Evolutionary conservation across 306 rosid species (phyloP).

Genomic region (Sechiopsis laciniata): DNA sequence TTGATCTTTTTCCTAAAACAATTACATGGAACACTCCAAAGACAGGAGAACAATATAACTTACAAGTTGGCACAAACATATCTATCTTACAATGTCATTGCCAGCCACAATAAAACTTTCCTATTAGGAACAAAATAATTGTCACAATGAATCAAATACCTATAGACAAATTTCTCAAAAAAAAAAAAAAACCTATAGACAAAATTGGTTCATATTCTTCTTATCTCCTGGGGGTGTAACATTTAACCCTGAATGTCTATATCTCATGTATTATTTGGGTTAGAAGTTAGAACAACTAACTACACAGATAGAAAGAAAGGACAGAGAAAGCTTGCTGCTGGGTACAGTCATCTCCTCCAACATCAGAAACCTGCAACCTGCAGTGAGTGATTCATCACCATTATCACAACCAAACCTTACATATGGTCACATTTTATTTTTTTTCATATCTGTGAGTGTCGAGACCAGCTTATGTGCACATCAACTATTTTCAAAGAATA

Average conservation of each 20-base stretch:
- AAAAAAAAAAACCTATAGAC: conserved; percentile 1
- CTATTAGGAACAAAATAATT: not conserved
- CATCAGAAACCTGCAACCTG: conserved; percentile 12
- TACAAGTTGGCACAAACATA: no score
- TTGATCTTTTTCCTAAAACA: no score
- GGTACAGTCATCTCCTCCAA: conserved; percentile 1
- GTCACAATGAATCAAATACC: conserved; percentile 18
- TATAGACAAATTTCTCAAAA: not conserved
- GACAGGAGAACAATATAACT: not conserved
- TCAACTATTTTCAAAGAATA: no score
- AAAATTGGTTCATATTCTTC: not conserved
- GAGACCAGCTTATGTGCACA: no score
- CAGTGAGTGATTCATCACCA: not conserved
- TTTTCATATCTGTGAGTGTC: no score
- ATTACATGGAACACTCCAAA: no score
- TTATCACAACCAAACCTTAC: no score
- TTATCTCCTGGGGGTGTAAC: no score
- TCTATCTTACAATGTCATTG: no score
- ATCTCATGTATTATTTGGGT: no score
- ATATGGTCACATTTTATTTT: no score
- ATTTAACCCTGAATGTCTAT: not conserved
- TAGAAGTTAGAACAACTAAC: not conserved
- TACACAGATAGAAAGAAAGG: not conserved
- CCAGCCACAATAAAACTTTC: not conserved
- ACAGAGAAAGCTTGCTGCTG: conserved; percentile 12